phyloP scores from a whole-genome alignment of 257 asterid species.

The Rubia yunnanensis region DNA sequence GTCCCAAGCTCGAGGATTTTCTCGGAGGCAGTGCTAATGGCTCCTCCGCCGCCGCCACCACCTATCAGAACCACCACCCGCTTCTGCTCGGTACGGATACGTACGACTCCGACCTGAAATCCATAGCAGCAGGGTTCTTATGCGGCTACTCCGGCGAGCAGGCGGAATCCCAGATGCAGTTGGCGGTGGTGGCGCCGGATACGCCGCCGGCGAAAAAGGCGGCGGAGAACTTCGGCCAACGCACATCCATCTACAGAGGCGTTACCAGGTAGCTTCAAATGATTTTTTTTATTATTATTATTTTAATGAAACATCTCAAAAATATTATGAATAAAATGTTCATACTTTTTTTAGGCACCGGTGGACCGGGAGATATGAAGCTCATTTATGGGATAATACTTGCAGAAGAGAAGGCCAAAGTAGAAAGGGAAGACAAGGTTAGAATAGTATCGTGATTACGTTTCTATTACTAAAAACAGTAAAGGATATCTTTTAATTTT shows the following conservation, averaged over 20 bases:
- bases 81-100: conserved; percentile 13
- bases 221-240: conserved; percentile 64
- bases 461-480: conserved; percentile 6
- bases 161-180: conserved; percentile 21
- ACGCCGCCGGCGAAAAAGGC: conserved; percentile 49
- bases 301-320: too few species aligned
- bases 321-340: neutral
- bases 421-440: conserved; percentile 94
- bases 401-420: conserved; percentile 95
- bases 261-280: conserved; percentile 45
- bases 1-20: conserved; percentile 71
- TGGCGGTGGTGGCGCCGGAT: conserved; percentile 22
- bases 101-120: conserved; percentile 58
- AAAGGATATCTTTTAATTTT: neutral
- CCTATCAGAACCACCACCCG: neutral
- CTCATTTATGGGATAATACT: conserved; percentile 86
- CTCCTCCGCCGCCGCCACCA: conserved; percentile 4
- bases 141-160: conserved; percentile 36
- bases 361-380: conserved; percentile 90
- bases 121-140: conserved; percentile 47
- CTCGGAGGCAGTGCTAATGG: conserved; percentile 34
- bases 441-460: conserved; percentile 20
- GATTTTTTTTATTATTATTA: too few species aligned
- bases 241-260: conserved; percentile 74
- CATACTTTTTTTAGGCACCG: conserved; percentile 39